A percentile compares a stretch with the other conserved stretches of the same genome.
These are phyloP conservation scores for Pleurotus djamor DNA, from an alignment of 768 basidiomycete species.

Conservation along the genomic window DNA sequence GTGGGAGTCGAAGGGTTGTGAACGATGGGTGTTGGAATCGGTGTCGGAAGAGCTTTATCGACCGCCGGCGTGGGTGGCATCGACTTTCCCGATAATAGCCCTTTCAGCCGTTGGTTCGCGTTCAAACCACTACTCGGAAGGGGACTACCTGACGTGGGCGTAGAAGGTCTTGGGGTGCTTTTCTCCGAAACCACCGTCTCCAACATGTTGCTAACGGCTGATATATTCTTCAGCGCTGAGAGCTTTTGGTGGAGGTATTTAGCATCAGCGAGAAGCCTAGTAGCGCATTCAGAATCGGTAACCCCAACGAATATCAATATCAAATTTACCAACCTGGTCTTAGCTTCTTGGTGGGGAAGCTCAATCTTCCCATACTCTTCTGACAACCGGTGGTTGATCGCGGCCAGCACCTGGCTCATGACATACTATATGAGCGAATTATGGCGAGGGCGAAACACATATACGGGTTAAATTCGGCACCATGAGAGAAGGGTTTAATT, in stretches of 20 bases:
- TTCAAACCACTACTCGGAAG: slow-evolving; percentile 21
- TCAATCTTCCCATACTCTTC: slow-evolving; percentile 86
- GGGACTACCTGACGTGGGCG: slow-evolving; percentile 26
- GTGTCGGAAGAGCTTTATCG: slow-evolving; percentile 34
- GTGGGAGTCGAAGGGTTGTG: slow-evolving; percentile 17
- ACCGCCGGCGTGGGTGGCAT: slow-evolving; percentile 15
- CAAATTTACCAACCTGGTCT: slow-evolving; percentile 60
- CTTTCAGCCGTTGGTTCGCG: slow-evolving; percentile 48
- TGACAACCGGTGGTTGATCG: slow-evolving; percentile 86
- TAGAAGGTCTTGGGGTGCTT: slow-evolving; percentile 37
- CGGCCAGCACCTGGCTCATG: slow-evolving; percentile 93
- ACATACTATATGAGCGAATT: slow-evolving; percentile 57
- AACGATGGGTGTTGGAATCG: slow-evolving; percentile 2
- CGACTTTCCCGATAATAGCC: slow-evolving; percentile 37
- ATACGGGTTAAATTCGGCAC: slow-evolving; percentile 10
- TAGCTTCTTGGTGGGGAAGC: slow-evolving; percentile 79
- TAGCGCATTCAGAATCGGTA: slow-evolving; percentile 6
- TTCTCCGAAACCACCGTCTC: slow-evolving; percentile 88
- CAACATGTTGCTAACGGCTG: slow-evolving; percentile 72
- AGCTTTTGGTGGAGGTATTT: slow-evolving; percentile 76
- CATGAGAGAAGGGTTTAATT: slow-evolving; percentile 8
- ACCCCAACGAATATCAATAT: neutral
- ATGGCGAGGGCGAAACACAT: slow-evolving; percentile 10
- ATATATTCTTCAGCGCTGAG: slow-evolving; percentile 70
- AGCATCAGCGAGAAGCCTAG: slow-evolving; percentile 79